Evolutionary conservation across 176 grass and related monocot genomes (phyloP).

Genomic region (Urochloa ruziziensis): DNA sequence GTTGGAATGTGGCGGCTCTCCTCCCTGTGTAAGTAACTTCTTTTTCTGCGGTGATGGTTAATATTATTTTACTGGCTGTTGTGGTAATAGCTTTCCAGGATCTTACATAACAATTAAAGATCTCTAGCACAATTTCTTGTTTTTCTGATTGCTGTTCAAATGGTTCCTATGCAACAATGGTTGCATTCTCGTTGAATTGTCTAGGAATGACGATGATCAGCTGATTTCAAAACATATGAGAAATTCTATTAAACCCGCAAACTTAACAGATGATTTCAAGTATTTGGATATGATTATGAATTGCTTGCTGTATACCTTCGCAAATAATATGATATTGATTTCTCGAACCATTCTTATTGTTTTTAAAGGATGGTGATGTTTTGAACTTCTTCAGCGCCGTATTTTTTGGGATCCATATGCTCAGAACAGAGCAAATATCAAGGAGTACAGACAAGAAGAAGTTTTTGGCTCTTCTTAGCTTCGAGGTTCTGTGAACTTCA

Average conservation of each 20-base stretch:
- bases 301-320: background rate
- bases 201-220: background rate
- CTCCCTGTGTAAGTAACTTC: constrained; percentile 71
- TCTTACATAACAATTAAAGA: background rate
- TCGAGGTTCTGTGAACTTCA: constrained; percentile 53
- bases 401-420: constrained; percentile 93
- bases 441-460: constrained; percentile 80
- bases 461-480: constrained; percentile 69
- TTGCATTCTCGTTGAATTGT: background rate
- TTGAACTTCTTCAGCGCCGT: constrained; percentile 77
- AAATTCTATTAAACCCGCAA: background rate
- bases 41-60: background rate
- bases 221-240: background rate
- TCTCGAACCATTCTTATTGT: background rate
- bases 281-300: background rate
- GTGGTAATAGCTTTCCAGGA: background rate
- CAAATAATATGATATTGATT: background rate
- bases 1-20: constrained; percentile 75
- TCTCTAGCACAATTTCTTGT: background rate
- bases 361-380: constrained; percentile 68
- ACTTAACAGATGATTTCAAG: background rate
- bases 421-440: constrained; percentile 86
- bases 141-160: background rate
- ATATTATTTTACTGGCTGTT: background rate
- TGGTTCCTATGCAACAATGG: background rate